These are phyloP conservation scores for Daldinia sp. DNA, from an alignment of 2,329 filamentous ascomycete species.

Conservation along the genomic window DNA sequence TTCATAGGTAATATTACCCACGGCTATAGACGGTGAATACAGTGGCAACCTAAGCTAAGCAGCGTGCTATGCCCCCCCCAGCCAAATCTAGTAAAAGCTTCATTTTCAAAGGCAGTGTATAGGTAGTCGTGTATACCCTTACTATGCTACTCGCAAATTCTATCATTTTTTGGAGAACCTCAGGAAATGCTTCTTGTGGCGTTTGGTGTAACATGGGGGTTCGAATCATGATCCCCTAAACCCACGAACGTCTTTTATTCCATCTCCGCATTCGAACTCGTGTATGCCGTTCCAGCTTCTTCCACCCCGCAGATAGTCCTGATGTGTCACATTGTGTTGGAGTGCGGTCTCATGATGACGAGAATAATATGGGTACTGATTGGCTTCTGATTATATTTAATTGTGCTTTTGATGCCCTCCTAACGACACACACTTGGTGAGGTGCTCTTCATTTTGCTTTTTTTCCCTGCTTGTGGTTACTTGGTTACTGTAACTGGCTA, in stretches of 20 bases:
- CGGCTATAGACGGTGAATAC: neutral
- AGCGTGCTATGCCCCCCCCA: neutral
- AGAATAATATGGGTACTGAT: neutral
- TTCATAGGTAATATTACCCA: neutral
- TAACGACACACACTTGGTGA: neutral
- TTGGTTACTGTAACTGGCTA: neutral
- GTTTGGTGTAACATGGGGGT: neutral
- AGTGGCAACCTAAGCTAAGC: neutral
- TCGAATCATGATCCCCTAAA: neutral
- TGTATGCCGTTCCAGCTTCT: neutral
- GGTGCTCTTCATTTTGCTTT: neutral
- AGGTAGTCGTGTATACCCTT: neutral
- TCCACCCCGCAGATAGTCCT: neutral
- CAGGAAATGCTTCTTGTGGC: neutral
- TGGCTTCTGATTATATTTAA: neutral
- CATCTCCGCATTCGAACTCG: conserved; percentile 1
- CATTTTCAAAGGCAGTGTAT: neutral
- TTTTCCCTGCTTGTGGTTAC: neutral
- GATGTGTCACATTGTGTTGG: conserved; percentile 4
- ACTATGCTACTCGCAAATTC: neutral
- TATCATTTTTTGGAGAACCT: neutral
- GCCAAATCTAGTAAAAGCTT: neutral
- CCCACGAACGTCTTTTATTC: neutral
- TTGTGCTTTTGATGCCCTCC: neutral
- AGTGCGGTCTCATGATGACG: neutral